Evolutionary conservation across 306 rosid species (phyloP), one percentile per base, ranked within the genome.

Genomic region (Trifolium fragiferum): DNA sequence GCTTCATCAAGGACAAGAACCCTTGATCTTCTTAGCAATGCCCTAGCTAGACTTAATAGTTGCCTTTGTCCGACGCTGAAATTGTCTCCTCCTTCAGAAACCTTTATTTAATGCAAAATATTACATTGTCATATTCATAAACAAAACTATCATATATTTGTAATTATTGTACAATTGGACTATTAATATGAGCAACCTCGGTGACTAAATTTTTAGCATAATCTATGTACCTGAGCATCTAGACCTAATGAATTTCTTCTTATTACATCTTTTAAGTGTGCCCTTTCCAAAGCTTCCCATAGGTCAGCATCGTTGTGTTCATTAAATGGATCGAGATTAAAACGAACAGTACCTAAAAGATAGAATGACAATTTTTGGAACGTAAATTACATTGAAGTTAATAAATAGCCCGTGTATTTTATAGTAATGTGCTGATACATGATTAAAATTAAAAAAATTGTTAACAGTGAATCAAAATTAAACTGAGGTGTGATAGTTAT

Each of bases 51-150:
- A 83, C 98, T 91, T 68, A 93, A 66, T 38, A 93, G 85, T 66
- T 93, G 98, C 81, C 96, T 82, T 81, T 91, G 97, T 73, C 98
- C 98, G 78, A 91, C 97, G 60, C 97, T 93, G 84, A 88, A 93
- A 75, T 93, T 93, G 70, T 93, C 97, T 18, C 98, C 98, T 51
- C 93, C 90, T 81, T 93, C 98, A 0, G 81, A 87, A 40, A 91
- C 96, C 98, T 93, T 86, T 19, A 74, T 65, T 77, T 65, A 66
- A 62, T 43, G 50, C 13, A 78, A 70, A 68, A 77, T n/a, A 62
- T 64, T 59, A 21, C 23, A 1, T 21, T 21, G 23, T n/a, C n/a
- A n/a, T n/a, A n/a, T n/a, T n/a, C n/a, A n/a, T n/a, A n/a, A n/a
- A n/a, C n/a, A n/a, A n/a, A n/a, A n/a, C n/a, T n/a, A n/a, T n/a